Evolutionary conservation across 306 rosid species (phyloP), one percentile per base, ranked within the genome.

Genomic region (Cucurbita moschata): DNA sequence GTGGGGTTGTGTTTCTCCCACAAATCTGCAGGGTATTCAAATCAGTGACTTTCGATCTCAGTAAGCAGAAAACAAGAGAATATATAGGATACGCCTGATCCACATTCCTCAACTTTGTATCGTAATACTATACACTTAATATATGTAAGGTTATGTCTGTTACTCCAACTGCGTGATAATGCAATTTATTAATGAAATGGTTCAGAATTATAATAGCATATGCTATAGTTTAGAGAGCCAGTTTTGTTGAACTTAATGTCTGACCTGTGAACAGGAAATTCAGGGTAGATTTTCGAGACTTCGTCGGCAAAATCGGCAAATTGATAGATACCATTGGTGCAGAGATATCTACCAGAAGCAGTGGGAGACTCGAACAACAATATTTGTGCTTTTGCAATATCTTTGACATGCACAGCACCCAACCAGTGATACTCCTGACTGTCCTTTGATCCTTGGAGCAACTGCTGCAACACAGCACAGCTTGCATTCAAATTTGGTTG

Each of bases 391-490:
- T 79, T 79, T 4, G 87, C 98, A 10, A 90, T 96, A 13, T 93
- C 98, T 50, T 76, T 67, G 11, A 93, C 96, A 64, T 93, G 96
- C 54, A 90, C 96, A 55, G 90, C 96, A 4, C 97, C 98, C 37
- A 93, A 73, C 98, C 98, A 93, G 60, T 93, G 84, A 79, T 79
- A 77, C 81, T 90, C 98, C 61, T 93, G 98, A 16, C 86, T 85
- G 18, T 90, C 92, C 57, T 42, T n/a, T 5, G 87, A 86, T 15
- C 98, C 98, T 76, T 57, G 83, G 72, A 93, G 84, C 84, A 93
- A 59, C 69, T 82, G 65, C 79, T 77, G 83, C 81, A 90, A 52
- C 21, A 90, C 98, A 4, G 87, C 96, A 46, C 89, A 83, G 59
- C 98, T 90, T 0, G 96, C 96, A 57, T 93, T 92, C 85, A 92